Base-by-base conservation (phyloP, 2,329 filamentous ascomycete species). In the Cladosporium sp. region DNA sequence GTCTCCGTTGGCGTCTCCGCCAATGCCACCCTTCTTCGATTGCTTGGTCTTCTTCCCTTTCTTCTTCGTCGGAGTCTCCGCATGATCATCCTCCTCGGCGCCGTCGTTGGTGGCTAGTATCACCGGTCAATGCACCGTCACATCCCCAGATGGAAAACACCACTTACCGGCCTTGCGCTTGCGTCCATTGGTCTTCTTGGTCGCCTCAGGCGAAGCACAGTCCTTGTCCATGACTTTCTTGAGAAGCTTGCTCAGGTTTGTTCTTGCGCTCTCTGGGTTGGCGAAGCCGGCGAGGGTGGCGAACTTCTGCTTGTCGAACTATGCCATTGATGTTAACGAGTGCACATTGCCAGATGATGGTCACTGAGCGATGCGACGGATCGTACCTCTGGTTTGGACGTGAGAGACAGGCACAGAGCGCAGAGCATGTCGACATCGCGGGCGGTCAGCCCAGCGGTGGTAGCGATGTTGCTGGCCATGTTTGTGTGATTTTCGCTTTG, bases 161-260 rank as follows among this genome's bases (percentile, higher is more conserved):
- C n/a, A 55, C 51, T 6, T 6, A 55, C 51, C 39, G 37, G 36
- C 45, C 45, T 58, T 58, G 25, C 55, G 55, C 55, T 58, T 58
- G 25, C 39, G 36, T 20, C 45, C 45, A 12, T n/a, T 22, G 12
- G 14, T 25, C 20, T 51, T 51, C 43, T 39, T 51, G 17, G n/a
- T 37, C 30, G 17, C 5, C 38, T 54, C 25, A 11, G 55, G 43
- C 30, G 43, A 40, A 19, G 43, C 42, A 36, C 11, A n/a, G 12
- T 43, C 55, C 30, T 50, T 50, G 17, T 12, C 17, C 30, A 36
- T 15, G 28, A 37, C 37, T 51, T 50, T 51, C 55, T 51, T 58
- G n/a, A 58, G 45, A 7, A 51, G 25, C 37, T 51, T 58, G 25
- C 8, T 4, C 12, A 58, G 30, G 17, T 43, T 43, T n/a, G 37